phyloP scores from a whole-genome alignment of 257 asterid genomes.

The Przewalskia tangutica region DNA sequence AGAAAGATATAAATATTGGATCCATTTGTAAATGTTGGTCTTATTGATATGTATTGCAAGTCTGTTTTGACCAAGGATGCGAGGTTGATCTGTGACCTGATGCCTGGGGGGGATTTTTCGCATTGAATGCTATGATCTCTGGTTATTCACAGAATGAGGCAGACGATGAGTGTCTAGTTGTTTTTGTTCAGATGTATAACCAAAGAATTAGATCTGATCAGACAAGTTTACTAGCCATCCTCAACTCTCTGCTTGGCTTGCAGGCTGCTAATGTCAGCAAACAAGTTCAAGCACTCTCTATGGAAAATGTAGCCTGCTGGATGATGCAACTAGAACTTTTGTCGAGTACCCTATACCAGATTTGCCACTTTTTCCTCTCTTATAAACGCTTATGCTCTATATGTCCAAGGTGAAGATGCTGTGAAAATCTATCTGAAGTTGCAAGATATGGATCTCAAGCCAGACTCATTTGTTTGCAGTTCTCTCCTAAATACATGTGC shows the following conservation, averaged over 20 bases:
- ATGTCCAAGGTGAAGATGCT: background rate
- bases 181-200: background rate
- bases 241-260: background rate
- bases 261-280: background rate
- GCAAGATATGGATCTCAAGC: background rate
- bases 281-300: background rate
- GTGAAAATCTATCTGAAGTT: background rate
- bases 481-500: background rate
- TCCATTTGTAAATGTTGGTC: constrained; percentile 1
- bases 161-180: background rate
- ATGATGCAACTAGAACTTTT: background rate
- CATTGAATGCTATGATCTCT: background rate
- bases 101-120: background rate
- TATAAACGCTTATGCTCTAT: background rate
- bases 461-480: background rate
- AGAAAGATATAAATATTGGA: background rate
- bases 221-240: background rate
- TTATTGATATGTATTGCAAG: constrained; percentile 4
- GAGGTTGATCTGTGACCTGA: constrained; percentile 5
- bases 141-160: background rate
- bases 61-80: background rate
- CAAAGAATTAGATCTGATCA: background rate
- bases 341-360: background rate
- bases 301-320: constrained; percentile 1
- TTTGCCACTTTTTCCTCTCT: constrained; percentile 7